Base-by-base conservation (phyloP, 176 grass and related monocot species). In the Zea mays region DNA sequence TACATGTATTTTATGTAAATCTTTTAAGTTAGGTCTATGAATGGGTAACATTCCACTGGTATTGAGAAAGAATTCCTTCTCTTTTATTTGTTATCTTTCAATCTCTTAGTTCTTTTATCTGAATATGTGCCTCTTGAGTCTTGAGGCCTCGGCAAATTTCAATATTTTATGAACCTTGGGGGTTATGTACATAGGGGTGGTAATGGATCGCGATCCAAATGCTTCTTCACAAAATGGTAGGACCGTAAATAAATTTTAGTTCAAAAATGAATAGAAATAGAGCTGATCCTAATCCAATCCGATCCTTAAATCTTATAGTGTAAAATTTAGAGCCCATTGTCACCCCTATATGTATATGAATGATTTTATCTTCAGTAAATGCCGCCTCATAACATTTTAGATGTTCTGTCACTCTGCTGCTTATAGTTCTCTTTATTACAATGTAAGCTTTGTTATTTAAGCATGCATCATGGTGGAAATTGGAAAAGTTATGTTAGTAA, bases 401-500 rank as follows among this genome's bases (percentile, higher is more conserved):
- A 64, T 54, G 20, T 34, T 40, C 2, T 74, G 8, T 36, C 5
- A 58, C n/a, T 66, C 50, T 73, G 8, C 64, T 45, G 60, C 63
- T 36, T 76, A 35, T 77, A 54, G 4, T 52, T 76, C 63, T 55
- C 58, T 76, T 43, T 27, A 59, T 73, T 82, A 71, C 19, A 72
- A n/a, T 60, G 13, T 82, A 34, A 36, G 14, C 49, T 65, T 72
- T 8, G 34, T 67, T 67, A 73, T 78, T 78, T 49, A 8, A 66
- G 43, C 65, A 78, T 47, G 50, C 67, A 73, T 83, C 2, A 13
- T 27, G 27, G 38, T 87, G 10, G 19, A 27, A 27, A 27, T 27
- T 56, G 65, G 6, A 76, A 40, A 81, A 33, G 20, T 82, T 61
- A 42, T 78, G 33, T n/a, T 40, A 60, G 75, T 40, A 66, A 78